Evolutionary conservation across 805 yeast genomes (phyloP), one percentile per base, ranked within the genome.

Genomic region (Saccharomycopsis fermentans): DNA sequence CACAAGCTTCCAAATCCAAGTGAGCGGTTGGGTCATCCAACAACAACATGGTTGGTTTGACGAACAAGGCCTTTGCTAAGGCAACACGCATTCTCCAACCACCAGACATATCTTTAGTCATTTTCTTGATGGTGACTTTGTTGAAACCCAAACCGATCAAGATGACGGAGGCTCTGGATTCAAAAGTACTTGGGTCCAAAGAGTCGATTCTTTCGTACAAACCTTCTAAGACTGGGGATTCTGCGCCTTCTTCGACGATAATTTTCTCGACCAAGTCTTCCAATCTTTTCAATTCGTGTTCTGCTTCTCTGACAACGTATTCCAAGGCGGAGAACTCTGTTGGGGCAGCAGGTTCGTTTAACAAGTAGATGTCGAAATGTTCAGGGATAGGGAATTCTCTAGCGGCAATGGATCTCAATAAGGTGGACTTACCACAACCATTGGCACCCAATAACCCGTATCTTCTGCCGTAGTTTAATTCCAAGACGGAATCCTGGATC

Each of bases 41-140:
- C 67, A 94, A 77, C 70, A 94, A 79, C 67, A 94, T 77, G 55
- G 98, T 91, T 70, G 99, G 99, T 79, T 94, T 92, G 65, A 94
- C 98, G 79, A 94, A 94, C 67, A 94, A 80, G 34, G 99, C 99
- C 76, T 94, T 94, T 62, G 97, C 96, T 63, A 94, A 80, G 52
- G 99, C 98, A 63, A 94, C 99, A 78, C 99, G 90, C 99, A 94
- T 94, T 80, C 90, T 90, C 99, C 99, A 94, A 73, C 99, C 99
- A 82, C 99, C 99, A 70, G 97, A 90, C 99, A 94, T 94, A 71
- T 94, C 98, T 75, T 90, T 91, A 69, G 99, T 94, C 76, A 85
- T 86, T 81, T 94, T 94, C 71, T 81, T 79, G 69, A 94, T 92
- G 59, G 98, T 92, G 65, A 75, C 74, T 59, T 86, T 69, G 75